Base-by-base conservation (phyloP, 2,329 filamentous ascomycete genomes). In the Nectriaceae sp. region DNA sequence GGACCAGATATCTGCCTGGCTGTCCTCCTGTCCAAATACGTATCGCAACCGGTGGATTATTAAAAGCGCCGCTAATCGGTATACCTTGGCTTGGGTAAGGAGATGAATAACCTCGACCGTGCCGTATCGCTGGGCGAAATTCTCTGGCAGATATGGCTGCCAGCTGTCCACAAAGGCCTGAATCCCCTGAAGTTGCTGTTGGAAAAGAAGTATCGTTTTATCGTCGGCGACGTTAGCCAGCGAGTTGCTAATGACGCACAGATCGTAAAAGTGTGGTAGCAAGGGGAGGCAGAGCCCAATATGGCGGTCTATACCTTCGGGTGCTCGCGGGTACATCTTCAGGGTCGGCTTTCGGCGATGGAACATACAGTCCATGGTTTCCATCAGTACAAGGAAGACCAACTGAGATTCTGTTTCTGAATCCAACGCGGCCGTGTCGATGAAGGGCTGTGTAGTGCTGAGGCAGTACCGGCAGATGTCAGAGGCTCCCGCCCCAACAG, bases 381-480 rank as follows among this genome's bases (percentile, higher is more conserved):
- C 42, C 29, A 44, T 16, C 19, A 44, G 11, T 11, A 37, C 6
- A 4, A 44, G 19, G 20, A 44, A 36, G 5, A 5, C 37, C 29
- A 15, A n/a, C 31, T 21, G 24, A 4, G 42, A 19, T 21, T 36
- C 42, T 3, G 21, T 24, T 15, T 36, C 5, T 15, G 29, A 4
- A 20, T 16, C 42, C 2, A 21, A 42, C 8, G 21, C 11, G 3
- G 24, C 11, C 24, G 15, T n/a, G 11, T 18, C 31, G 5, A 37
- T 11, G 11, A 44, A 16, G 5, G 42, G 21, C 6, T 15, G 22
- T 37, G 42, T 37, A 19, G 42, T 37, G 29, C 31, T 29, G 29
- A 44, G 42, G 21, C 42, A 44, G 20, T 44, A 35, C 4, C 21
- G 29, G 29, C 42, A 44, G 15, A 44, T 36, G 18, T 44, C 42